Percentiles rank a stretch among this genome's conserved stretches.
Evolutionary conservation across 768 basidiomycete species (phyloP).

Genomic region (Mycena vulgaris): DNA sequence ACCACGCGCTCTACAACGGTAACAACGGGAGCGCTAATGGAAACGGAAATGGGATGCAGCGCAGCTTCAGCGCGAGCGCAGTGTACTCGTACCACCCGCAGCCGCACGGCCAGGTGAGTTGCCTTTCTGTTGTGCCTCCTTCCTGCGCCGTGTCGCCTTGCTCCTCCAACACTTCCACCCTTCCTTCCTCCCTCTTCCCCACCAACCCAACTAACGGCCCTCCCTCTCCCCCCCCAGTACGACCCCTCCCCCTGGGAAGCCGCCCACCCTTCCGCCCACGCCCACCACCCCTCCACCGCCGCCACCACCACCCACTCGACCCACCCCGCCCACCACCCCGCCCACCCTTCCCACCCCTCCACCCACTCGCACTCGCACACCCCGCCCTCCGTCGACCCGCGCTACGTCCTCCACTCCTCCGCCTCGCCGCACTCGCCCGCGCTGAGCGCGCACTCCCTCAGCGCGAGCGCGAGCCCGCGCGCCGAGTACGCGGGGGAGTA

Average conservation of each 20-base stretch:
- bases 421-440: background rate
- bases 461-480: background rate
- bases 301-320: too few species aligned
- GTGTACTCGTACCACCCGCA: conserved; percentile 27
- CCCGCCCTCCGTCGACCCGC: background rate
- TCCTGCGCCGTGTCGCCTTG: too few species aligned
- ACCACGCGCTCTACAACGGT: background rate
- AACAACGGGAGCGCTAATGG: background rate
- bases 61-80: conserved; percentile 29
- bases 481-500: background rate
- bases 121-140: too few species aligned
- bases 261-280: conserved; percentile 4
- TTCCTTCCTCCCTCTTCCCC: background rate
- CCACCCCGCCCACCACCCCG: background rate
- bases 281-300: conserved; percentile 5
- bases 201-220: background rate
- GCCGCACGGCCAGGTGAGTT: conserved; percentile 15
- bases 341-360: conserved; percentile 20
- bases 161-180: background rate
- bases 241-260: conserved; percentile 19
- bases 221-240: conserved; percentile 7
- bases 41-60: conserved; percentile 25
- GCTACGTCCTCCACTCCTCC: background rate
- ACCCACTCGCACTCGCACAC: background rate
- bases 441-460: conserved; percentile 1